Base-by-base conservation (phyloP, 345 rosid species). In the Lumnitzera racemosa region DNA sequence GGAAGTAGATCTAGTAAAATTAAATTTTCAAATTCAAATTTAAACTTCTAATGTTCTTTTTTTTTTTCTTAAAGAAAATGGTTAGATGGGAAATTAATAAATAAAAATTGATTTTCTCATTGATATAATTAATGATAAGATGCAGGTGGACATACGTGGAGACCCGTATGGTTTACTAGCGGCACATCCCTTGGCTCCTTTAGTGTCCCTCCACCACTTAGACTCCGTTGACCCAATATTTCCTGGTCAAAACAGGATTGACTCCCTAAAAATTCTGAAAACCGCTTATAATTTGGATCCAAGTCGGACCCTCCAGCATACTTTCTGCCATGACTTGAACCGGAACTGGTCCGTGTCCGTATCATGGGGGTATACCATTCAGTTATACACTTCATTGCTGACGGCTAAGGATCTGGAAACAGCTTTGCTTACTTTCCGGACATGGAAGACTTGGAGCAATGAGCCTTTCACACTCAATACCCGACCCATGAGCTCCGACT, bases 321-420 rank as follows among this genome's bases (percentile, higher is more conserved):
- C 82, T 63, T 82, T 85, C 70, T 89, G 98, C 62, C 74, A 87
- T 55, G 96, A 87, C 74, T 31, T 61, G 31, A 76, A 16, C 15
- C 77, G 85, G 2, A 84, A 80, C 41, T 85, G 94, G 91, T 81
- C 90, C 7, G 62, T 89, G 53, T 89, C 97, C 4, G 78, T 86
- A 11, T 85, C 97, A 0, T 92, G 98, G 98, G 96, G 98, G 2
- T 92, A 87, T 75, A 78, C 87, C 1, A 52, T 85, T 6, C 98
- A 87, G 59, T 55, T 92, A 25, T 85, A 85, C 63, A 89, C 91
- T 0, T 78, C 71, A 2, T 5, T 87, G 15, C 43, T 78, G 15
- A 78, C 79, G 15, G 86, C 91, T 0, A 89, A 73, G 63, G 66
- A 75, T 62, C 80, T 92, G 20, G 91, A 81, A 58, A 80, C 94